Percentiles rank a stretch among this genome's conserved stretches.
Conservation (phyloP, 2,329 filamentous ascomycete species). For the Reticulascus tulasneorum region DNA sequence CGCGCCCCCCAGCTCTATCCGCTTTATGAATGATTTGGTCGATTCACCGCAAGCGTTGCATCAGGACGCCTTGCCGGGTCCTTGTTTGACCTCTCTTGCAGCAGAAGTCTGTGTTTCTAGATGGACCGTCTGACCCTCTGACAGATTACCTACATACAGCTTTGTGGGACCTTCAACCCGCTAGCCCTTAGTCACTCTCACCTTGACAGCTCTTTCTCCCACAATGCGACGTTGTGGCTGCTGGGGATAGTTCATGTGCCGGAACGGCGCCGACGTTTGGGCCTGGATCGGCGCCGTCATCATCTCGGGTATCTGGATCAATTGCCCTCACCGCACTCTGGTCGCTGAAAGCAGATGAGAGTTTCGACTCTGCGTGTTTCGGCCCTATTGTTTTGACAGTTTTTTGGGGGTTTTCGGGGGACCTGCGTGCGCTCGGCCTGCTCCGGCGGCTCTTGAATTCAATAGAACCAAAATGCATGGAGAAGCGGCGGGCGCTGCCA, state of each 20-base stretch:
- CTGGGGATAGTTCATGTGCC: conserved; percentile 10
- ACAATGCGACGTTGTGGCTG: conserved; percentile 12
- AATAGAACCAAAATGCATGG: no score
- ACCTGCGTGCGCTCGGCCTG: neutral
- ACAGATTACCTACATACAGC: conserved; percentile 10
- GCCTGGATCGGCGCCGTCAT: conserved; percentile 15
- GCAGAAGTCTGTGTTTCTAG: conserved; percentile 6
- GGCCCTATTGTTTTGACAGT: conserved; percentile 9
- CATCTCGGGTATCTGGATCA: conserved; percentile 16
- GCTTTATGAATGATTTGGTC: no score
- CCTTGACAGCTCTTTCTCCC: no score
- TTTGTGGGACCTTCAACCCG: no score
- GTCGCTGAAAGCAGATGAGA: no score
- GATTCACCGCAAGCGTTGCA: conserved; percentile 9
- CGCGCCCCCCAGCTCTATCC: conserved; percentile 4
- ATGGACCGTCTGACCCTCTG: conserved; percentile 6
- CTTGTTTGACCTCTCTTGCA: conserved; percentile 8
- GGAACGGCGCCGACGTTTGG: conserved; percentile 9
- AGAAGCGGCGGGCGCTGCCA: no score
- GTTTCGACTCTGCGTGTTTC: no score
- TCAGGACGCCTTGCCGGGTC: conserved; percentile 4
- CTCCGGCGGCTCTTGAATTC: no score
- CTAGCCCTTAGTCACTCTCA: conserved; percentile 7
- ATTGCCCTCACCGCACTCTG: no score
- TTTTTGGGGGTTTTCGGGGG: neutral